These are phyloP conservation scores for Tolypocladium paradoxum DNA, from an alignment of 2,329 filamentous ascomycete species.

Conservation along the genomic window DNA sequence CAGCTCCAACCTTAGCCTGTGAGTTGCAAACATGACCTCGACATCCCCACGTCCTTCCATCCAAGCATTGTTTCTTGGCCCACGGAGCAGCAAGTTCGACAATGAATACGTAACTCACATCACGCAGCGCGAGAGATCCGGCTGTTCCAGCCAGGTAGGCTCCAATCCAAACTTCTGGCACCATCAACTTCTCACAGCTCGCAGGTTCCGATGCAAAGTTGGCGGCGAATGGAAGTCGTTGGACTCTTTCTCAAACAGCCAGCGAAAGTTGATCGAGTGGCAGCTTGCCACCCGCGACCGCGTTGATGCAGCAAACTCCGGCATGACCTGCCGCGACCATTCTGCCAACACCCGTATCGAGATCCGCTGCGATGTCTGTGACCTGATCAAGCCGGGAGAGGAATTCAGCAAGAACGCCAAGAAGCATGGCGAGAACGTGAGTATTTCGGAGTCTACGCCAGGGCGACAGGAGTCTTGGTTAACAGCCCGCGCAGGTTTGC, in stretches of 20 bases:
- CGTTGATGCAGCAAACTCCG: conserved; percentile 19
- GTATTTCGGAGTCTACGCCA: conserved; percentile 2
- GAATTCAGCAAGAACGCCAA: conserved; percentile 20
- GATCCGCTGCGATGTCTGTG: conserved; percentile 21
- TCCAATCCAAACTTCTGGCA: background rate
- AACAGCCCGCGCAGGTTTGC: conserved; percentile 17
- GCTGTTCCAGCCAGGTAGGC: background rate
- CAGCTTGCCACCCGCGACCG: conserved; percentile 4
- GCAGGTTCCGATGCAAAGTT: conserved; percentile 22
- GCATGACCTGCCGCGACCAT: conserved; percentile 27
- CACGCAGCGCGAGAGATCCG: background rate
- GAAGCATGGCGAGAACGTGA: conserved; percentile 17
- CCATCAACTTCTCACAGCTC: background rate
- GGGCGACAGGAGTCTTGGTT: background rate
- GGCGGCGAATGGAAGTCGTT: conserved; percentile 25
- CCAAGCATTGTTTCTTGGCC: background rate
- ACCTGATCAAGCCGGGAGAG: conserved; percentile 12
- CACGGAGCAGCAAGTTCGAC: background rate
- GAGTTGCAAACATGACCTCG: background rate
- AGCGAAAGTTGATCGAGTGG: conserved; percentile 16
- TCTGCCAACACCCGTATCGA: conserved; percentile 12
- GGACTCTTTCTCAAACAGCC: conserved; percentile 19
- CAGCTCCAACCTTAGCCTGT: background rate
- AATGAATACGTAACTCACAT: background rate
- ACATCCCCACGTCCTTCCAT: no score